A percentile compares a stretch with the other conserved stretches of the same genome.
phyloP scores from a whole-genome alignment of 495 filamentous ascomycete genomes.

The Penicillium subrubescens region DNA sequence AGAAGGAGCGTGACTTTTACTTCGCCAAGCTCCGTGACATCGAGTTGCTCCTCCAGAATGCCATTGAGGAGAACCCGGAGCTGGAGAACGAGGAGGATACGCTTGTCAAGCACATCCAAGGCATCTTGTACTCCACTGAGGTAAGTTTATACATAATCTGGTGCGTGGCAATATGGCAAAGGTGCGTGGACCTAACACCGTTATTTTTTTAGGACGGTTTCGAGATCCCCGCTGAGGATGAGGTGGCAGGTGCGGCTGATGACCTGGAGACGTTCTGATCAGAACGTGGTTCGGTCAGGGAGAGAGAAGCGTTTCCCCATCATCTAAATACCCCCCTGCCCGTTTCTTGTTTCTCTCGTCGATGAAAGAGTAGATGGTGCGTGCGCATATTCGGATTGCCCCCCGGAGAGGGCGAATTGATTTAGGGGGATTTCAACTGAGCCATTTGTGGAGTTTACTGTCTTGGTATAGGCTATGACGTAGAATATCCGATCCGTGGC shows the following conservation, averaged over 20 bases:
- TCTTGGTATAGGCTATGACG: background rate
- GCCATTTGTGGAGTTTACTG: background rate
- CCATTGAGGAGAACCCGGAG: slow-evolving; percentile 86
- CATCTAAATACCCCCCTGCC: slow-evolving; percentile 30
- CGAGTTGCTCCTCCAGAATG: slow-evolving; percentile 87
- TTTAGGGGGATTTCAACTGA: slow-evolving; percentile 4
- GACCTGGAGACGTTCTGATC: slow-evolving; percentile 56
- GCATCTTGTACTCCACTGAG: slow-evolving; percentile 96
- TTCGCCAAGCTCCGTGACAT: slow-evolving; percentile 98
- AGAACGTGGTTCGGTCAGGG: slow-evolving; percentile 6
- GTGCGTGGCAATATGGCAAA: too few relatives aligned
- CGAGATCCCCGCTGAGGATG: slow-evolving; percentile 50
- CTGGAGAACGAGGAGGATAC: slow-evolving; percentile 91
- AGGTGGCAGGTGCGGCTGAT: slow-evolving; percentile 32
- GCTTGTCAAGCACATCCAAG: slow-evolving; percentile 90
- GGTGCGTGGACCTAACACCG: background rate
- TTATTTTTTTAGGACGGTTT: slow-evolving; percentile 48
- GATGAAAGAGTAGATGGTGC: slow-evolving; percentile 27
- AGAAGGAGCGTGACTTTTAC: slow-evolving; percentile 97
- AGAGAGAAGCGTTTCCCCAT: slow-evolving; percentile 14
- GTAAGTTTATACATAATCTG: slow-evolving; percentile 38
- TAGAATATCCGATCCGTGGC: background rate
- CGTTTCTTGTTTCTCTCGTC: slow-evolving; percentile 14
- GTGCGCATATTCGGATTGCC: slow-evolving; percentile 17
- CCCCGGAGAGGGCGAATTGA: slow-evolving; percentile 4